These are phyloP conservation scores for Globisporangium viniferum DNA, from an alignment of 352 stramenopile genomes.

Conservation along the genomic window DNA sequence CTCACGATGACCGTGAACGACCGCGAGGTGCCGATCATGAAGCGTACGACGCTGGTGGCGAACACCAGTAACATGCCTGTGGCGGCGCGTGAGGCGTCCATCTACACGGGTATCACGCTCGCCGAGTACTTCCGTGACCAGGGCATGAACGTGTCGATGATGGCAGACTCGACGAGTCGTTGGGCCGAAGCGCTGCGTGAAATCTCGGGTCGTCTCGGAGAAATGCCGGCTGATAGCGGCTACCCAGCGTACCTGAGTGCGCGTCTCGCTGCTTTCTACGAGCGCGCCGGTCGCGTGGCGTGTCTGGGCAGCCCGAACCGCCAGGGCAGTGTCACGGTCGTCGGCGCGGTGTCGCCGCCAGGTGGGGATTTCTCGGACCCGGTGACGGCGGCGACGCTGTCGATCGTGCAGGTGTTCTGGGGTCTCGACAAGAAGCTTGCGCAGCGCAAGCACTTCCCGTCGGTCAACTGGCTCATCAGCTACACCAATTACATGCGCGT, in stretches of 20 bases:
- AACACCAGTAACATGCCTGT: slow-evolving; percentile 99
- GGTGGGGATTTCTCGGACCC: slow-evolving; percentile 99
- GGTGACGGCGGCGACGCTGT: slow-evolving; percentile 98
- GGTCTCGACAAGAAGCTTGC: slow-evolving; percentile 99
- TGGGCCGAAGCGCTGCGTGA: slow-evolving; percentile 99
- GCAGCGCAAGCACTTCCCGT: slow-evolving; percentile 99
- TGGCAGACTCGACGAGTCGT: slow-evolving; percentile 99
- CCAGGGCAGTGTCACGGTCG: slow-evolving; percentile 98
- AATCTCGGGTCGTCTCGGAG: slow-evolving; percentile 98
- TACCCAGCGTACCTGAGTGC: slow-evolving; percentile 98
- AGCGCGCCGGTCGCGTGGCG: slow-evolving; percentile 96
- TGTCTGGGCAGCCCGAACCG: slow-evolving; percentile 97
- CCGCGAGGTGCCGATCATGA: slow-evolving; percentile 99
- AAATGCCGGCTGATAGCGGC: slow-evolving; percentile 99
- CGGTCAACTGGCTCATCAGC: slow-evolving; percentile 99
- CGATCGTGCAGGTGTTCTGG: slow-evolving; percentile 99
- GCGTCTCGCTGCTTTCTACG: slow-evolving; percentile 99
- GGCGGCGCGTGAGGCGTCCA: slow-evolving; percentile 98
- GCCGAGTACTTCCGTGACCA: slow-evolving; percentile 99
- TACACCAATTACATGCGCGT: slow-evolving; percentile 99
- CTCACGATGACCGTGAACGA: slow-evolving; percentile 98
- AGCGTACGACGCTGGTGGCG: slow-evolving; percentile 98
- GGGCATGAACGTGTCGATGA: slow-evolving; percentile 99
- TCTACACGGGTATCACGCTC: slow-evolving; percentile 99
- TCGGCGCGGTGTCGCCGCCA: slow-evolving; percentile 98